Conservation (phyloP, 495 filamentous ascomycete genomes). For the Daldinia childiae region DNA sequence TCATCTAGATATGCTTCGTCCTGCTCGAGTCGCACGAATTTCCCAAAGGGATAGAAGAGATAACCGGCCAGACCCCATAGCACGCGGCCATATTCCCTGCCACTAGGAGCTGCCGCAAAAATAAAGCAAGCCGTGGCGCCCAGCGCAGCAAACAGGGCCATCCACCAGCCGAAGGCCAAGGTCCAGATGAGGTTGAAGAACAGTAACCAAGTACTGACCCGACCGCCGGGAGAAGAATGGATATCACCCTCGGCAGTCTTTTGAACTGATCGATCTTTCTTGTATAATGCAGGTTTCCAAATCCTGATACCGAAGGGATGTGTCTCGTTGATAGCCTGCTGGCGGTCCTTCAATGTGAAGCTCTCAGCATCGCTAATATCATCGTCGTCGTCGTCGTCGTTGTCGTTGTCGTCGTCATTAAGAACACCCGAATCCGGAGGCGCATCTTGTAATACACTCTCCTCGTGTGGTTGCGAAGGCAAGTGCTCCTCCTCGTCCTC, state of each 20-base stretch:
- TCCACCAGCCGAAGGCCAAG: slow-evolving; percentile 96
- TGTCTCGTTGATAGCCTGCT: slow-evolving; percentile 98
- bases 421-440: slow-evolving; percentile 45
- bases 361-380: slow-evolving; percentile 81
- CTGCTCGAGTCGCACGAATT: slow-evolving; percentile 90
- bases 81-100: slow-evolving; percentile 84
- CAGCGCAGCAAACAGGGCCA: slow-evolving; percentile 76
- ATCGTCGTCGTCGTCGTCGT: slow-evolving; percentile 69
- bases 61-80: slow-evolving; percentile 87
- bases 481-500: slow-evolving; percentile 40
- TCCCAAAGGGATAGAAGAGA: slow-evolving; percentile 94
- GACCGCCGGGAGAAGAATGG: slow-evolving; percentile 90
- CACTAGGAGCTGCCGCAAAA: slow-evolving; percentile 80
- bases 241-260: slow-evolving; percentile 97
- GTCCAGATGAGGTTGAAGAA: slow-evolving; percentile 93
- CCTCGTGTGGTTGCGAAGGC: slow-evolving; percentile 50
- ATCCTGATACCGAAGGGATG: slow-evolving; percentile 98
- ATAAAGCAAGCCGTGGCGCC: slow-evolving; percentile 81
- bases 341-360: slow-evolving; percentile 88
- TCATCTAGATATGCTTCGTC: slow-evolving; percentile 96
- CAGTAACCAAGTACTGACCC: slow-evolving; percentile 82
- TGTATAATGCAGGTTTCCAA: slow-evolving; percentile 98
- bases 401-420: slow-evolving; percentile 68
- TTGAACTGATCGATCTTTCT: slow-evolving; percentile 95
- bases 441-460: slow-evolving; percentile 33